Conservation (phyloP, 306 rosid genomes). For the Malus asiatica region DNA sequence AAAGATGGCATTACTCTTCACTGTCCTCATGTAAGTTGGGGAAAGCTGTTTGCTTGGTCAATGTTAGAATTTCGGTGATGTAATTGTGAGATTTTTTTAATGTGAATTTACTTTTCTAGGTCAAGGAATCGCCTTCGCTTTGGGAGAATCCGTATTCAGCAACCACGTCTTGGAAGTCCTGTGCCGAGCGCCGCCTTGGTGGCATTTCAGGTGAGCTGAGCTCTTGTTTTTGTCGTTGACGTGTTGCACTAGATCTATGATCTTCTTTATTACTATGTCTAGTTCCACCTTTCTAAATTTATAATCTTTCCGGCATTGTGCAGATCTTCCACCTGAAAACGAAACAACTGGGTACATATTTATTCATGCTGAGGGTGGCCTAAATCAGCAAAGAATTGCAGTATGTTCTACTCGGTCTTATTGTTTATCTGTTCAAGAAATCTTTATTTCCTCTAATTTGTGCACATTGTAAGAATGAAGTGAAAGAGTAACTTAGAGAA, state of each 20-base stretch:
- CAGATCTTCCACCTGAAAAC: conserved; percentile 83
- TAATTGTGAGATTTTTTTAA: not conserved
- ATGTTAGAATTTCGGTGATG: not conserved
- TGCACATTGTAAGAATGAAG: not conserved
- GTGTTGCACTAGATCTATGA: not conserved
- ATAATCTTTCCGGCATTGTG: conserved; percentile 17
- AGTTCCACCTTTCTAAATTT: not conserved
- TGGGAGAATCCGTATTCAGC: conserved; percentile 98
- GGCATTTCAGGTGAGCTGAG: conserved; percentile 56
- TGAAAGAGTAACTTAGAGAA: not conserved
- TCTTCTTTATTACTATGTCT: not conserved
- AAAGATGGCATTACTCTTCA: conserved; percentile 91
- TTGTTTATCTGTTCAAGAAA: conserved; percentile 12
- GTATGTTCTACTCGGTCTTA: conserved; percentile 37
- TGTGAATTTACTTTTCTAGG: conserved; percentile 33
- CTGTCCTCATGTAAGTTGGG: conserved; percentile 77
- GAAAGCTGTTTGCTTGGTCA: conserved; percentile 12
- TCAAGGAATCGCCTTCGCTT: conserved; percentile 81
- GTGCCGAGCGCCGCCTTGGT: conserved; percentile 89
- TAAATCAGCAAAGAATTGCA: conserved; percentile 94
- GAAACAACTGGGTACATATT: conserved; percentile 87
- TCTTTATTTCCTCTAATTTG: not conserved
- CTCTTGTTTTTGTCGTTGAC: not conserved
- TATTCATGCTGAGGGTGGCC: conserved; percentile 97
- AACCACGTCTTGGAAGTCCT: conserved; percentile 94